Evolutionary conservation across 345 rosid species (phyloP).

Genomic region (Brassica juncea): DNA sequence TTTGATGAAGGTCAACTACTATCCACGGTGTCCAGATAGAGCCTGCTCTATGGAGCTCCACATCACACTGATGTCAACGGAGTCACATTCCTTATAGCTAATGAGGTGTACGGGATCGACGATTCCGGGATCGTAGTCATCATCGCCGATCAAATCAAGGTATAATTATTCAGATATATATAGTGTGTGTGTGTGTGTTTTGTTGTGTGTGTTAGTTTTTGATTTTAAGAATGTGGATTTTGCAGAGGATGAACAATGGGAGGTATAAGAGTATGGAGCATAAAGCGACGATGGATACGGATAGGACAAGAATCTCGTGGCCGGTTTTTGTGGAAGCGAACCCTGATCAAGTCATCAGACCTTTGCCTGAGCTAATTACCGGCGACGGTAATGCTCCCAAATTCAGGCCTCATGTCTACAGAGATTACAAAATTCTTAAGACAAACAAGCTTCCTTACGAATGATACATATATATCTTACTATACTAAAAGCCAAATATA

Average conservation of each 20-base stretch:
- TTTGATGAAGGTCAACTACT: slow-evolving; percentile 61
- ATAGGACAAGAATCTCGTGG: slow-evolving; percentile 81
- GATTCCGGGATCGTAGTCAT: too few species aligned
- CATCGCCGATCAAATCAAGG: not conserved
- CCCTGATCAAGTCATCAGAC: slow-evolving; percentile 51
- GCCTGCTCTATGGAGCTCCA: slow-evolving; percentile 58
- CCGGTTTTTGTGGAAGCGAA: slow-evolving; percentile 77
- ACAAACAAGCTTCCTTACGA: slow-evolving; percentile 35
- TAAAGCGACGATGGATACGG: slow-evolving; percentile 52
- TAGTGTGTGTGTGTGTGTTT: too few species aligned
- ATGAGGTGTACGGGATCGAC: slow-evolving; percentile 17
- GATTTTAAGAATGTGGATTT: not conserved
- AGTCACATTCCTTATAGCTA: slow-evolving; percentile 63
- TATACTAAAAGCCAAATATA: too few species aligned
- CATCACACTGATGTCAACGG: slow-evolving; percentile 62
- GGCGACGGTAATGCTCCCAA: slow-evolving; percentile 42
- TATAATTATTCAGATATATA: not conserved
- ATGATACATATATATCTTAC: too few species aligned
- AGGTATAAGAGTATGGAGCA: slow-evolving; percentile 56
- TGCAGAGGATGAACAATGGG: slow-evolving; percentile 71
- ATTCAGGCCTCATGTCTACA: slow-evolving; percentile 43
- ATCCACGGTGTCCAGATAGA: slow-evolving; percentile 68
- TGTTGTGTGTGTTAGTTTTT: too few species aligned
- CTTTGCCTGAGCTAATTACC: slow-evolving; percentile 49
- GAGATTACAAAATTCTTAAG: not conserved